Evolutionary conservation across 75 land plant species (phyloP), one percentile per base, ranked within the genome.

Genomic region (Larix kaempferi): DNA sequence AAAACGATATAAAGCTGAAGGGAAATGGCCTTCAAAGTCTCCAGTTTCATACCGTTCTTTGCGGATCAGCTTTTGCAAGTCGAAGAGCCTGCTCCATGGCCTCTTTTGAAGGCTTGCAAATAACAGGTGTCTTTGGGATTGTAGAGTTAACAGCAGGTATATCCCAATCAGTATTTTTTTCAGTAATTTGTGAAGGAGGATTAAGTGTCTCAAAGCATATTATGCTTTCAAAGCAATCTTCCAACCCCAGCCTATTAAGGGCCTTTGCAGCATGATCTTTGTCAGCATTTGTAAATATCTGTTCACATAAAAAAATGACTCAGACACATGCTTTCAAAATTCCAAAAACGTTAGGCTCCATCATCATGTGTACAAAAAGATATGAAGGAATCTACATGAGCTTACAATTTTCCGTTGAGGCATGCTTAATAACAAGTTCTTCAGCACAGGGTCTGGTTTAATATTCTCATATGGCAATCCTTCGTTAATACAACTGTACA

Each of bases 261-360:
- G 56, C 94, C 76, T 85, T 86, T n/a, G 80, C 83, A 13, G 97
- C 91, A 73, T 94, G 97, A 15, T 78, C 57, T 73, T 80, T 85
- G 76, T 94, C 94, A 21, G 84, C 92, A 78, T 94, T 94, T 6
- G 97, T 94, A 78, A 94, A 90, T 71, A 94, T 85, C 92, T 91
- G 86, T 71, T 69, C 13, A 59, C 71, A 79, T 8, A 14, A 3
- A 64, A 59, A 76, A 37, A 67, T 3, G 13, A 23, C 33, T 62
- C 6, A 39, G 26, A 37, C 2, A 14, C 44, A 44, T 59, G 23
- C 5, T 29, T 14, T 15, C 56, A 77, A 23, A 5, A 21, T 75
- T 29, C 41, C 29, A 33, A 64, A 17, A 64, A 33, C 3, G 6
- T 33, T 0, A 33, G 4, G 67, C 11, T 2, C 12, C 12, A 0